These are phyloP conservation scores for Rhizophora mangle DNA, from an alignment of 345 rosid genomes.

Conservation along the genomic window DNA sequence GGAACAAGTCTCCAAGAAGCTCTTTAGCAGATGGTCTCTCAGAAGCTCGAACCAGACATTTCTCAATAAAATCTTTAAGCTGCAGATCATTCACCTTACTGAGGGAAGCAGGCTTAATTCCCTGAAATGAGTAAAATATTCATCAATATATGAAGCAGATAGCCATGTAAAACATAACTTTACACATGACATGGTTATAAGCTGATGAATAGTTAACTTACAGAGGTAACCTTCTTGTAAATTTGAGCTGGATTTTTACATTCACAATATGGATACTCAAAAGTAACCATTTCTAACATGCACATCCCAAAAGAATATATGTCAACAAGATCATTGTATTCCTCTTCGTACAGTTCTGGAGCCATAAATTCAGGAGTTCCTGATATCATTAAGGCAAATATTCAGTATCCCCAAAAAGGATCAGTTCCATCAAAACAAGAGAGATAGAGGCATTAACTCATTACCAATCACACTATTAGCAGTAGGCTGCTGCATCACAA, in stretches of 20 bases:
- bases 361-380: slow-evolving; percentile 99
- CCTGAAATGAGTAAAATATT: slow-evolving; percentile 30
- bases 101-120: slow-evolving; percentile 65
- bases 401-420: not conserved
- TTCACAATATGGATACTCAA: slow-evolving; percentile 78
- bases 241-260: slow-evolving; percentile 93
- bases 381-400: slow-evolving; percentile 1
- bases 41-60: slow-evolving; percentile 74
- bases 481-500: slow-evolving; percentile 65
- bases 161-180: not conserved
- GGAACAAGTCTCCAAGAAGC: slow-evolving; percentile 66
- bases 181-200: not conserved
- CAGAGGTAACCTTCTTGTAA: slow-evolving; percentile 89
- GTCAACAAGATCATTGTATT: slow-evolving; percentile 82
- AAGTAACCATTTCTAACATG: slow-evolving; percentile 82
- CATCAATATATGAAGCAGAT: slow-evolving; percentile 14
- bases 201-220: slow-evolving; percentile 32
- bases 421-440: not conserved
- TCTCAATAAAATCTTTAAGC: slow-evolving; percentile 65
- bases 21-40: slow-evolving; percentile 74
- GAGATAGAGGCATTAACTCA: slow-evolving; percentile 3
- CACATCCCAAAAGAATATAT: slow-evolving; percentile 94
- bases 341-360: slow-evolving; percentile 84
- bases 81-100: slow-evolving; percentile 57
- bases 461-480: slow-evolving; percentile 89